Conservation (phyloP, 73 alveolate genomes). For the Loxodes magnus region DNA sequence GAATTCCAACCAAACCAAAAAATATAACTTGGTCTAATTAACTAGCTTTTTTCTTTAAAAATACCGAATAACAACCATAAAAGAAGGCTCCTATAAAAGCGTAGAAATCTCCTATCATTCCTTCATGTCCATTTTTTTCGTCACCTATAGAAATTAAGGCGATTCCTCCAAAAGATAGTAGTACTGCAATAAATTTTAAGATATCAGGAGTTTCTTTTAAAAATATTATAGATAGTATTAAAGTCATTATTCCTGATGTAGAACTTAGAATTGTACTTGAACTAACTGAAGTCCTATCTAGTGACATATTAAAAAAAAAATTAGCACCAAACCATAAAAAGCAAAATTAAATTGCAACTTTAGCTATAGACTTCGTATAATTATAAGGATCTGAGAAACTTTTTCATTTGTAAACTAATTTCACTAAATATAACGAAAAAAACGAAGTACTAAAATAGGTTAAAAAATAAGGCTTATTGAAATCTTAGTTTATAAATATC, state of each 20-base stretch:
- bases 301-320: slow-evolving; percentile 27
- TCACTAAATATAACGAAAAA: slow-evolving; percentile 15
- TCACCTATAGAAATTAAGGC: slow-evolving; percentile 15
- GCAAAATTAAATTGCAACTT: slow-evolving; percentile 13
- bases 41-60: slow-evolving; percentile 10
- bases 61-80: slow-evolving; percentile 25
- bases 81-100: slow-evolving; percentile 22
- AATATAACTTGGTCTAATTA: slow-evolving; percentile 20
- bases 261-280: slow-evolving; percentile 28
- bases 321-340: slow-evolving; percentile 41
- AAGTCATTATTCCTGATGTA: slow-evolving; percentile 31
- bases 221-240: slow-evolving; percentile 12
- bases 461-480: slow-evolving; percentile 30
- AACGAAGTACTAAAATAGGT: slow-evolving; percentile 23
- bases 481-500: slow-evolving; percentile 7
- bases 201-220: slow-evolving; percentile 13
- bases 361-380: slow-evolving; percentile 6
- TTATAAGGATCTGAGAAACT: neutral
- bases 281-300: slow-evolving; percentile 17
- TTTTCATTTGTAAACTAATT: neutral
- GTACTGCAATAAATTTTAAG: slow-evolving; percentile 18
- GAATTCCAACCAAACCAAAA: slow-evolving; percentile 32
- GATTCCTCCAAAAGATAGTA: slow-evolving; percentile 31
- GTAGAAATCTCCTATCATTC: slow-evolving; percentile 21
- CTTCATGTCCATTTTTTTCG: neutral